These are phyloP conservation scores for Umbelopsis sp. DNA, from an alignment of 192 early-diverging fungal genomes.

Conservation along the genomic window DNA sequence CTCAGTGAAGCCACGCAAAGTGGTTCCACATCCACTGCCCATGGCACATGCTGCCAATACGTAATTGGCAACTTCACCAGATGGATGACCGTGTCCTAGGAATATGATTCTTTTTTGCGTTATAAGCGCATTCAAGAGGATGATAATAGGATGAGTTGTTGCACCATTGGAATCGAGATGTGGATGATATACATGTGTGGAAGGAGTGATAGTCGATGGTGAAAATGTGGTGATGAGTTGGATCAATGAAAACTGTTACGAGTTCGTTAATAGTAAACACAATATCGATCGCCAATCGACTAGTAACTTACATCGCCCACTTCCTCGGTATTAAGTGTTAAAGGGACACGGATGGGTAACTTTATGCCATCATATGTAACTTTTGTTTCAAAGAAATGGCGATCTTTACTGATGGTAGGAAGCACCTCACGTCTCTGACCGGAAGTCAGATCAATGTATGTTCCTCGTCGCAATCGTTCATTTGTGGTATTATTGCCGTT, in stretches of 20 bases:
- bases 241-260: constrained; percentile 74
- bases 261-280: neutral
- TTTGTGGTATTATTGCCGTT: neutral
- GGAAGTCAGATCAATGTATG: constrained; percentile 50
- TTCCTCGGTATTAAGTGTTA: constrained; percentile 86
- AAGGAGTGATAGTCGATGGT: constrained; percentile 44
- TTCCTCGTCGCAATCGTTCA: constrained; percentile 43
- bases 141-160: constrained; percentile 82
- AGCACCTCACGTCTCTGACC: constrained; percentile 45
- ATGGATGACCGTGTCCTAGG: constrained; percentile 86
- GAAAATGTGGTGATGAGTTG: constrained; percentile 80
- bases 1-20: constrained; percentile 83
- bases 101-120: constrained; percentile 95
- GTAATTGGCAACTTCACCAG: constrained; percentile 91
- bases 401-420: constrained; percentile 73
- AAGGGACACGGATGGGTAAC: constrained; percentile 84
- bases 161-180: constrained; percentile 86
- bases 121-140: constrained; percentile 87
- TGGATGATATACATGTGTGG: constrained; percentile 70
- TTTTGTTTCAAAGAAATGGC: constrained; percentile 85
- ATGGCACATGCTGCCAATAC: constrained; percentile 89
- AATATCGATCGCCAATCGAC: neutral
- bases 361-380: constrained; percentile 84
- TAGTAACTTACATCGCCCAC: constrained; percentile 78
- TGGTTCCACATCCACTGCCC: constrained; percentile 86